Base-by-base conservation (phyloP, 192 early-diverging fungal genomes). In the Coemansia sp. region DNA sequence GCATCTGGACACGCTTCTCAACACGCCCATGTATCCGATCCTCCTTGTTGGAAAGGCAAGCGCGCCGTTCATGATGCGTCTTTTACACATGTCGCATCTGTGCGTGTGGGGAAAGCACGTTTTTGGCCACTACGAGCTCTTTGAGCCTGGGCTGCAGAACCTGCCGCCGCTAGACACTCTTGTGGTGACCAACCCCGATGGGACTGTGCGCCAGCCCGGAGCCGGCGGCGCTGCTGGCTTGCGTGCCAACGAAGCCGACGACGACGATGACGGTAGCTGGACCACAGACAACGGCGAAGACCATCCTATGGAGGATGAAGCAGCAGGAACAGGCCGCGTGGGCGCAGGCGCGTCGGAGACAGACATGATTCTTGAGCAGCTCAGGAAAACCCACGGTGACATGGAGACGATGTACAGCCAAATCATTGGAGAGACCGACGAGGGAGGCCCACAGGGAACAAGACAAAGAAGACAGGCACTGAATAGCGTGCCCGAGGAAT, bases 51-150 rank as follows among this genome's bases (percentile, higher is more conserved):
- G 81, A 13, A 48, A 74, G 63, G 63, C 71, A 57, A 76, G 81
- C 50, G 75, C 81, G 8, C 81, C 81, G 38, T 83, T 79, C 57
- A 52, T 71, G 48, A 83, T 83, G 81, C 76, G 81, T n/a, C 67
- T 83, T 19, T 43, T 83, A 48, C 81, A 83, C 41, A 75, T 71
- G 73, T 70, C 73, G 60, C 81, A 83, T 45, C n/a, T 83, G 69
- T 83, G 75, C 44, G 81, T 83, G 53, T 83, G 76, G 76, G 81
- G 81, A 15, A 74, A 66, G 57, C 75, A 64, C 61, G 64, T 69
- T 48, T 56, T 83, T 52, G 81, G 81, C 11, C 81, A 83, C 67
- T 83, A 75, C 58, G 76, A 83, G 70, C 65, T 83, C 15, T 83
- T 74, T 42, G 76, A 78, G 64, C 81, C 81, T 0, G 79, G 79